phyloP scores from a whole-genome alignment of 768 basidiomycete species.

The Phanerodontia chrysosporium region DNA sequence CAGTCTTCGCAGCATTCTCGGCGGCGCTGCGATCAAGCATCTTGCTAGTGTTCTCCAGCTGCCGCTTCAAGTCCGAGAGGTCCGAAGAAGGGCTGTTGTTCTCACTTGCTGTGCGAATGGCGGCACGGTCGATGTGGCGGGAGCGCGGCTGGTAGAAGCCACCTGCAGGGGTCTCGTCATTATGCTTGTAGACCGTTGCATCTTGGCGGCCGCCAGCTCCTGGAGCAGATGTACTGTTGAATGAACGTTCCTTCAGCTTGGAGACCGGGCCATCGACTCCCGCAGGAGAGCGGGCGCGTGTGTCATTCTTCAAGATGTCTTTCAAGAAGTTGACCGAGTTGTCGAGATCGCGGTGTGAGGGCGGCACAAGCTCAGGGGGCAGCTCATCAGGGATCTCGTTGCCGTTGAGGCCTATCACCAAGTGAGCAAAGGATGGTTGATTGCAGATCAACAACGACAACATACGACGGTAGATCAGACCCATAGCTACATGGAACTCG shows the following conservation, averaged over 20 bases:
- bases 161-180: constrained; percentile 52
- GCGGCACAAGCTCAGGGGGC: constrained; percentile 86
- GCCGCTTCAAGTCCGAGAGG: constrained; percentile 81
- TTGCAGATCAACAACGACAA: constrained; percentile 15
- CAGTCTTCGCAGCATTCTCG: constrained; percentile 55
- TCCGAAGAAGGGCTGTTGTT: constrained; percentile 59
- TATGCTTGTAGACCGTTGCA: constrained; percentile 90
- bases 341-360: constrained; percentile 86
- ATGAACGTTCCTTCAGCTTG: constrained; percentile 65
- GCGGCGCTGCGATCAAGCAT: constrained; percentile 73
- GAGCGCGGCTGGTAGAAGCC: constrained; percentile 76
- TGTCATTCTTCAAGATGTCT: constrained; percentile 82
- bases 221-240: constrained; percentile 50
- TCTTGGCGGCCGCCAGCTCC: constrained; percentile 67
- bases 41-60: constrained; percentile 72
- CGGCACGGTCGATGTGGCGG: constrained; percentile 81
- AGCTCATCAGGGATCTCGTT: constrained; percentile 84
- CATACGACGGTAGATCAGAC: constrained; percentile 92
- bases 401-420: constrained; percentile 74
- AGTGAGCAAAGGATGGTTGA: neutral
- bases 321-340: constrained; percentile 87
- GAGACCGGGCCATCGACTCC: constrained; percentile 47
- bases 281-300: constrained; percentile 64
- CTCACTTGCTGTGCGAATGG: constrained; percentile 72
- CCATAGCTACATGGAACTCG: constrained; percentile 99